These are phyloP conservation scores for Penicillium goetzii DNA, from an alignment of 495 filamentous ascomycete species.

Conservation along the genomic window DNA sequence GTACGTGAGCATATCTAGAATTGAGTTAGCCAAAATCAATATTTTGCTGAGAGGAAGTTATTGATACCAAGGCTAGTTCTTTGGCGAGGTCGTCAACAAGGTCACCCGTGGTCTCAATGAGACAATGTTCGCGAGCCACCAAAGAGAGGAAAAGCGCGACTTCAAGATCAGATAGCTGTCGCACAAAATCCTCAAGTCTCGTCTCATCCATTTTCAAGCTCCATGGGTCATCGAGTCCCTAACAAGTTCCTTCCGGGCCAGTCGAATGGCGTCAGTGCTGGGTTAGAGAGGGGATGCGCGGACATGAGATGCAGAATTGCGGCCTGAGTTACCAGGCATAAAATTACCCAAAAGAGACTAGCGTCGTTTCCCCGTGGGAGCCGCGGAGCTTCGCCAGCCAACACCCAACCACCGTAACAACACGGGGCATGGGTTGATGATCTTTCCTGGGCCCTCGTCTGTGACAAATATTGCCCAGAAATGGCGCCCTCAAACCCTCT, in stretches of 20 bases:
- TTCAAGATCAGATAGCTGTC: constrained; percentile 82
- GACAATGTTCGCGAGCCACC: constrained; percentile 79
- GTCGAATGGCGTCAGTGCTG: constrained; percentile 7
- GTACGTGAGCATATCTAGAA: constrained; percentile 64
- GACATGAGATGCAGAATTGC: constrained; percentile 1
- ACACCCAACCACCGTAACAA: constrained; percentile 24
- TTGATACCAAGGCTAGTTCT: constrained; percentile 70
- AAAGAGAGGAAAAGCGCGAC: constrained; percentile 83
- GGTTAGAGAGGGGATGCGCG: not conserved
- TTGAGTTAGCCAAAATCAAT: not conserved
- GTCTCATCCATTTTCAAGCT: constrained; percentile 60
- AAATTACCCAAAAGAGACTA: constrained; percentile 21
- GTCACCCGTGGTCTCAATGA: constrained; percentile 72
- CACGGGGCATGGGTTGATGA: constrained; percentile 28
- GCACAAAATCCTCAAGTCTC: constrained; percentile 64
- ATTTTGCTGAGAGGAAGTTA: not conserved
- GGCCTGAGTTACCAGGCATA: constrained; percentile 19
- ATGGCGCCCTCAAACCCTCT: constrained; percentile 67
- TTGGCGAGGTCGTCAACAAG: constrained; percentile 65
- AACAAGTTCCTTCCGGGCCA: not conserved
- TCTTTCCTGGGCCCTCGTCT: constrained; percentile 23
- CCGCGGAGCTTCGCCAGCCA: constrained; percentile 23
- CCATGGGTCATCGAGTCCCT: constrained; percentile 14
- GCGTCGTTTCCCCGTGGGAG: constrained; percentile 16
- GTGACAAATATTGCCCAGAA: constrained; percentile 14